Evolutionary conservation across 2,329 filamentous ascomycete species (phyloP).

Genomic region (Sporothrix protearum): DNA sequence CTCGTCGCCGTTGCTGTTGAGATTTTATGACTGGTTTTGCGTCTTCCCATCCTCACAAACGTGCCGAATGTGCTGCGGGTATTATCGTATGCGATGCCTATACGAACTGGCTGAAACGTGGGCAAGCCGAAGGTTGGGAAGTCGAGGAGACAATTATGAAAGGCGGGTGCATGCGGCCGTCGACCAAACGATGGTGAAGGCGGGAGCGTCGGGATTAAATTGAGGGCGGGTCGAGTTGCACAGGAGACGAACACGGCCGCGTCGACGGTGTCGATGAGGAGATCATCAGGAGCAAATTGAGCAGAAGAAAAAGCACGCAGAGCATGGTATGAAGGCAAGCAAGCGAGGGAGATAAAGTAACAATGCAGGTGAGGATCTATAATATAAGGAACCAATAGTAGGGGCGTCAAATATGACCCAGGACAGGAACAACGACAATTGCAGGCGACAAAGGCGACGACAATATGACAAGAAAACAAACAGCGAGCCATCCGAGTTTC

Average conservation of each 20-base stretch:
- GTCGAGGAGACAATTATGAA: background rate
- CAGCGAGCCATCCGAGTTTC: background rate
- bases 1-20: background rate
- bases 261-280: background rate
- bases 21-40: background rate
- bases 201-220: constrained; percentile 21
- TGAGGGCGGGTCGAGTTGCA: constrained; percentile 19
- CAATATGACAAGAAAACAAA: background rate
- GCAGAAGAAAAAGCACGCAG: background rate
- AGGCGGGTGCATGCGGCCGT: background rate
- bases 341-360: constrained; percentile 13
- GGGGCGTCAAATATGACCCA: background rate
- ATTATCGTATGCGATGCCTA: constrained; percentile 12
- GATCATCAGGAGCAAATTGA: constrained; percentile 2
- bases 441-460: too few relatives aligned
- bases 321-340: constrained; percentile 17
- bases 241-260: constrained; percentile 14
- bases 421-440: background rate
- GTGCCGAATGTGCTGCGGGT: background rate
- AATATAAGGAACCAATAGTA: background rate
- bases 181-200: background rate
- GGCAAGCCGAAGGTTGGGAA: background rate
- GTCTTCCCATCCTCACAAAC: background rate
- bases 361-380: background rate
- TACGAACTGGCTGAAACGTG: background rate